These are phyloP conservation scores for Pleomassaria siparia DNA, from an alignment of 2,329 filamentous ascomycete species.

Conservation along the genomic window DNA sequence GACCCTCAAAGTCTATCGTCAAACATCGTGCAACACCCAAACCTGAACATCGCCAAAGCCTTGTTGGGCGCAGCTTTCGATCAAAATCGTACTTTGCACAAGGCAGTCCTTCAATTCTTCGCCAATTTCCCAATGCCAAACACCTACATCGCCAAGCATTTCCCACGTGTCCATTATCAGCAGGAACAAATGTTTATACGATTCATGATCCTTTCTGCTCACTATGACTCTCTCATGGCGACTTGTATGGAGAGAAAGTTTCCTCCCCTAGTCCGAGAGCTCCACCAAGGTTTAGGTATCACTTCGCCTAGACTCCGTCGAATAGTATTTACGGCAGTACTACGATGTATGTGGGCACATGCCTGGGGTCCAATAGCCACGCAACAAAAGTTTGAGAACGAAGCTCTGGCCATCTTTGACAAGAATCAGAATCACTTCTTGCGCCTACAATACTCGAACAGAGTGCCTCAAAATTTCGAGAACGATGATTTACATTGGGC, in stretches of 20 bases:
- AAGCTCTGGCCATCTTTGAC: background rate
- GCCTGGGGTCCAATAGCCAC: background rate
- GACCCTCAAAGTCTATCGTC: constrained; percentile 40
- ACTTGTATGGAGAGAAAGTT: constrained; percentile 36
- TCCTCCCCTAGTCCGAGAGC: constrained; percentile 61
- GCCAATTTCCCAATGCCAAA: constrained; percentile 50
- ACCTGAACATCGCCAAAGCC: constrained; percentile 30
- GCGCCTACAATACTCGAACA: background rate
- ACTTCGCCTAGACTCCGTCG: constrained; percentile 55
- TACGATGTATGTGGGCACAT: constrained; percentile 47
- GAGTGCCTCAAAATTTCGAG: background rate
- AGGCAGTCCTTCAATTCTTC: constrained; percentile 48
- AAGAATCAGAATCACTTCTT: background rate
- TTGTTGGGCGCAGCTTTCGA: constrained; percentile 50
- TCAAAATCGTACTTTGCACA: constrained; percentile 47
- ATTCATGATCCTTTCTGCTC: constrained; percentile 46
- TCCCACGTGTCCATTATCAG: constrained; percentile 26
- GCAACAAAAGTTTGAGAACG: background rate
- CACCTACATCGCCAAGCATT: constrained; percentile 24
- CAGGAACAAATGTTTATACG: constrained; percentile 37
- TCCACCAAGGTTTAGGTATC: constrained; percentile 52
- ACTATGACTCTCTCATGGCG: constrained; percentile 12
- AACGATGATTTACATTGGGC: background rate
- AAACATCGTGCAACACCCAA: constrained; percentile 40
- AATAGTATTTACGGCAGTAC: constrained; percentile 56